phyloP scores from a whole-genome alignment of 257 asterid genomes.

The Misopates orontium region DNA sequence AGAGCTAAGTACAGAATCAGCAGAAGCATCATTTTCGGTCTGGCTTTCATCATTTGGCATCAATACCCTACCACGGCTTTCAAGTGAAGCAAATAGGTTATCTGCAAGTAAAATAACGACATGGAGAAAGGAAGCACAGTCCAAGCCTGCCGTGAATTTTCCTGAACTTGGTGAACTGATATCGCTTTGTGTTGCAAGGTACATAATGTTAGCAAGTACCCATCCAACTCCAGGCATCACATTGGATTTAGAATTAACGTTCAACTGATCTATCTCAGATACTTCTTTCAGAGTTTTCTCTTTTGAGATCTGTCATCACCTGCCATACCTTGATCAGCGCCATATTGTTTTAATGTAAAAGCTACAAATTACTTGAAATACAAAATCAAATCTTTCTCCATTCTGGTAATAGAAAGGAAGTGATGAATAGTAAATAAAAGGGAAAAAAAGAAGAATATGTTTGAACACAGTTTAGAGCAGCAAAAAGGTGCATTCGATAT shows the following conservation, averaged over 20 bases:
- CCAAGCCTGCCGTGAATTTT: slow-evolving; percentile 59
- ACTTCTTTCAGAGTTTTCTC: slow-evolving; percentile 72
- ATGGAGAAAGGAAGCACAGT: slow-evolving; percentile 59
- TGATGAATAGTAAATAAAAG: background rate
- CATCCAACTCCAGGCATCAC: slow-evolving; percentile 75
- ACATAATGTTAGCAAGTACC: slow-evolving; percentile 79
- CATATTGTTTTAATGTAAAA: slow-evolving; percentile 39
- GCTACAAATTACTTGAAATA: slow-evolving; percentile 22
- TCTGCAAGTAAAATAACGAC: slow-evolving; percentile 64
- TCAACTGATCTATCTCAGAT: slow-evolving; percentile 55
- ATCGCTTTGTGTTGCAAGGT: slow-evolving; percentile 67
- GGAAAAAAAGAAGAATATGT: background rate
- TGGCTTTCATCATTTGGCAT: slow-evolving; percentile 47
- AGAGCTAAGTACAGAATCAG: slow-evolving; percentile 39
- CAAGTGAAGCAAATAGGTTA: slow-evolving; percentile 55
- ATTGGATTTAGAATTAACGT: slow-evolving; percentile 33
- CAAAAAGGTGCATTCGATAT: slow-evolving; percentile 20
- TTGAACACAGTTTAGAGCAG: slow-evolving; percentile 9
- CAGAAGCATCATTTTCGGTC: slow-evolving; percentile 38
- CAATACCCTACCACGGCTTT: slow-evolving; percentile 41
- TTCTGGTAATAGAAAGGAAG: background rate
- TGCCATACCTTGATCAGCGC: slow-evolving; percentile 86
- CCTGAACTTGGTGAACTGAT: slow-evolving; percentile 47
- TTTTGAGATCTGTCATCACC: slow-evolving; percentile 90
- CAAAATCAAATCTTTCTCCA: slow-evolving; percentile 18